These are phyloP conservation scores for Aspergillus sp. DNA, from an alignment of 2,329 filamentous ascomycete species.

Conservation along the genomic window DNA sequence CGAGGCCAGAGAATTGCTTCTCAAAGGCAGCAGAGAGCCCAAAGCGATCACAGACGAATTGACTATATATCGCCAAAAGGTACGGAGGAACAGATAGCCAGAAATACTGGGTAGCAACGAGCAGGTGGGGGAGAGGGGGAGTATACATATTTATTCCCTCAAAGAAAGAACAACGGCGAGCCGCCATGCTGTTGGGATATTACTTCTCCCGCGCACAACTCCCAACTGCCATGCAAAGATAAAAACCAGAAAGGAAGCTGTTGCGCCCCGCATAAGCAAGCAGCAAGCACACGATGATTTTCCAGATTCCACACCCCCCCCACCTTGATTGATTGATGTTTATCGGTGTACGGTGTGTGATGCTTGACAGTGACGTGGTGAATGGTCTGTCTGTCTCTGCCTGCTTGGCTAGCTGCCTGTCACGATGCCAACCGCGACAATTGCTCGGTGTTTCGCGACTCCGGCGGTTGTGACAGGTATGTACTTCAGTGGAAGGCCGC, in stretches of 20 bases:
- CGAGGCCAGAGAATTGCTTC: too few species aligned
- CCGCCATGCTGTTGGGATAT: too few species aligned
- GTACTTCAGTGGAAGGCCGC: slow-evolving; percentile 4
- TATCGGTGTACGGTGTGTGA: slow-evolving; percentile 5
- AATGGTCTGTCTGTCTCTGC: slow-evolving; percentile 8
- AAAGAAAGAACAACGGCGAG: too few species aligned
- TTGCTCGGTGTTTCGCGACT: slow-evolving; percentile 18
- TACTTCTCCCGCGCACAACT: too few species aligned
- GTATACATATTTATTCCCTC: too few species aligned
- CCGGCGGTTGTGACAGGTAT: slow-evolving; percentile 20
- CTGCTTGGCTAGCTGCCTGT: neutral
- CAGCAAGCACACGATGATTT: slow-evolving; percentile 11
- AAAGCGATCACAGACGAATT: neutral
- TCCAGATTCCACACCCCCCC: slow-evolving; percentile 5
- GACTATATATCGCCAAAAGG: slow-evolving; percentile 5
- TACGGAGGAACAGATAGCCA: slow-evolving; percentile 8
- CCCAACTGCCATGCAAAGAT: slow-evolving; percentile 8
- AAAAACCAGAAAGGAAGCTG: slow-evolving; percentile 7
- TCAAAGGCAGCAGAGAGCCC: neutral
- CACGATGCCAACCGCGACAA: slow-evolving; percentile 20
- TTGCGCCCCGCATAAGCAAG: slow-evolving; percentile 18
- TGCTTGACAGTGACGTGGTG: slow-evolving; percentile 23
- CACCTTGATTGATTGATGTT: slow-evolving; percentile 7
- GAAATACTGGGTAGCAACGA: slow-evolving; percentile 7
- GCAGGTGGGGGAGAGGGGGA: slow-evolving; percentile 7